Evolutionary conservation across 768 basidiomycete genomes (phyloP), one percentile per base, ranked within the genome.

Genomic region (Cystofilobasidium capitatum): DNA sequence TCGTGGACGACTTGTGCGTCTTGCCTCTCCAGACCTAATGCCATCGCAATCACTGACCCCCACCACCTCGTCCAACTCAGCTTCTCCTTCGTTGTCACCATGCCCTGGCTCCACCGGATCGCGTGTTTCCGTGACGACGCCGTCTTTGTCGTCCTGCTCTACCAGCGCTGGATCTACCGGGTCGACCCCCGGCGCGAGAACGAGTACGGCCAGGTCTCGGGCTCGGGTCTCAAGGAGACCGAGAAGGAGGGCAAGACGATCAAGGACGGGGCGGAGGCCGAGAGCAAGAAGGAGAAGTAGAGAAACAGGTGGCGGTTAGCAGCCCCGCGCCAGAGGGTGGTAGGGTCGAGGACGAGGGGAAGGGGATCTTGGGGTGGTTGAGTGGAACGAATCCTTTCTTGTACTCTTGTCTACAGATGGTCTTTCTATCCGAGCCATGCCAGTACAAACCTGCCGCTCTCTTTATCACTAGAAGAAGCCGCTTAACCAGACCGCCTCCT

Each of bases 151-250:
- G 82, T 96, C 66, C 89, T 94, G 78, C 76, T 93, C 73, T 94
- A 94, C 79, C 92, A 94, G 40, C 51, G 61, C 65, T 99, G 89
- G 88, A 97, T 97, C 78, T 99, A 99, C 81, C 86, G 90, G 47
- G 82, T 97, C 75, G 96, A 99, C 79, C 88, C 86, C 72, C 89
- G 88, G 72, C 88, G 96, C 72, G 83, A 90, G 72, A 99, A 99
- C 78, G 94, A 62, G 54, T 97, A 90, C 76, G 93, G 93, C 51
- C 89, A 94, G 78, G 87, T 91, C 26, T 69, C 5, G 74, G 74
- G 69, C 74, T 74, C 58, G 74, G 44, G 44, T 4, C 47, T 49
- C 47, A 26, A 49, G 13, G 4, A 42, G 75, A 73, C 8, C 71
- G 71, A 35, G 26, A 10, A 59, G 65, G 63, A 40, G 39, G 26